phyloP scores from a whole-genome alignment of 2,329 filamentous ascomycete species.

The Penicillium hesseltinei region DNA sequence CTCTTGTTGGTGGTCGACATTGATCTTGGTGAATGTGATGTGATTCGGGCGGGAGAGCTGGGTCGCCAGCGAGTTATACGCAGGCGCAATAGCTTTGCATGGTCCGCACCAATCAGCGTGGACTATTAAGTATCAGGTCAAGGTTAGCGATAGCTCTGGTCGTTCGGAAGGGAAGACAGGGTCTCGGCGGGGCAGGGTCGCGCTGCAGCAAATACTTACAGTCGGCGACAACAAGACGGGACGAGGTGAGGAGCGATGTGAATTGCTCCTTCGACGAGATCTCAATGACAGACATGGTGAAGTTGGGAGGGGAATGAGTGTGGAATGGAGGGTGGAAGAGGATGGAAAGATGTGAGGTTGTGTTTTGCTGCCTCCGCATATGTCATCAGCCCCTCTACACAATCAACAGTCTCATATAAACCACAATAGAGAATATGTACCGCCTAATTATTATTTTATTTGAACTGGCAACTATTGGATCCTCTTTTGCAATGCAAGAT shows the following conservation, averaged over 20 bases:
- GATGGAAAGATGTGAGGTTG: slow-evolving; percentile 19
- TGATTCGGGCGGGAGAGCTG: slow-evolving; percentile 68
- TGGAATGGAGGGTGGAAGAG: slow-evolving; percentile 8
- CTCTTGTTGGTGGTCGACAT: slow-evolving; percentile 73
- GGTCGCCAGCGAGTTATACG: slow-evolving; percentile 73
- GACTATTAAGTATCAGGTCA: slow-evolving; percentile 54
- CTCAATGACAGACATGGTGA: slow-evolving; percentile 45
- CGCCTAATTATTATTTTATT: not conserved
- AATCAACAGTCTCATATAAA: not conserved
- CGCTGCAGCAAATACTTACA: slow-evolving; percentile 59
- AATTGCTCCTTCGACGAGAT: slow-evolving; percentile 69
- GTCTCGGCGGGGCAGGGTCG: slow-evolving; percentile 13
- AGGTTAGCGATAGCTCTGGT: slow-evolving; percentile 23
- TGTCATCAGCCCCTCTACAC: slow-evolving; percentile 31
- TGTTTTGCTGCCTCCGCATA: slow-evolving; percentile 25
- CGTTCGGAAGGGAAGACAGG: slow-evolving; percentile 9
- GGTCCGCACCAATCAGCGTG: slow-evolving; percentile 83
- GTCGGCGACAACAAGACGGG: slow-evolving; percentile 79
- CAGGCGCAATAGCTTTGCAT: slow-evolving; percentile 78
- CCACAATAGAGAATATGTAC: not conserved
- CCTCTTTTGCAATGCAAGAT: not conserved
- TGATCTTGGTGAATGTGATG: slow-evolving; percentile 83
- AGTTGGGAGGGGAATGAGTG: slow-evolving; percentile 11
- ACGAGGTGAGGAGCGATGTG: slow-evolving; percentile 64
- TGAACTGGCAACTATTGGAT: not conserved